Evolutionary conservation across 2,329 filamentous ascomycete species (phyloP), one percentile per base, ranked within the genome.

Genomic region (Aspergillus tanneri): DNA sequence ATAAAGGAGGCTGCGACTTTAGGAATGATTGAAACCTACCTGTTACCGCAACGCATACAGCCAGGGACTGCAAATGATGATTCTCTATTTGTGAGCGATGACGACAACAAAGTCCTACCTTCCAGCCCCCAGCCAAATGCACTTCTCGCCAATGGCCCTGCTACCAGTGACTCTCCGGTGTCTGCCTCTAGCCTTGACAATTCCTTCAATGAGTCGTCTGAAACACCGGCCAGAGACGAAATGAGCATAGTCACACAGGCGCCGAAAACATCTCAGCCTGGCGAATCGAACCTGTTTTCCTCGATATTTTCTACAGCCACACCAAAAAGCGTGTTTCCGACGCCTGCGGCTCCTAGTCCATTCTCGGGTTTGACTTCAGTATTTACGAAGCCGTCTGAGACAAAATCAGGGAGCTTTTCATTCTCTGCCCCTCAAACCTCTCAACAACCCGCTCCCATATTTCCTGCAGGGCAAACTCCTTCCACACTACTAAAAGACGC

Each of bases 1-100:
- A 74, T 83, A 37, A 68, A 68, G 36, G 72, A 78, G 56, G 79
- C 82, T 14, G 71, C 70, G 34, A 67, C 62, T 12, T 63, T 72
- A 36, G 77, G 76, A 7, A 71, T 81, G 67, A 66, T 83, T 34
- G 72, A 77, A n/a, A 66, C 68, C 7, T 64, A 62, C 19, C 62
- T 68, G 12, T 58, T 75, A 19, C 58, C 57, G 23, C 50, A 58
- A 37, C 60, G 65, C 43, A 54, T 55, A 49, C 59, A 46, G 54
- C 60, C 11, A n/a, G n/a, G n/a, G n/a, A 47, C 53, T 23, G 58
- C 60, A 10, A 63, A 66, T 11, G 64, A 71, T n/a, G 66, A 68
- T 41, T 61, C 60, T 5, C 62, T 72, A 24, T 72, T 72, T 42
- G 66, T 71, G 38, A 64, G 62, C 45, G 65, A 69, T 32, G 62